Evolutionary conservation across 805 yeast genomes (phyloP).

Genomic region (Cyberlindnera misumaiensis): DNA sequence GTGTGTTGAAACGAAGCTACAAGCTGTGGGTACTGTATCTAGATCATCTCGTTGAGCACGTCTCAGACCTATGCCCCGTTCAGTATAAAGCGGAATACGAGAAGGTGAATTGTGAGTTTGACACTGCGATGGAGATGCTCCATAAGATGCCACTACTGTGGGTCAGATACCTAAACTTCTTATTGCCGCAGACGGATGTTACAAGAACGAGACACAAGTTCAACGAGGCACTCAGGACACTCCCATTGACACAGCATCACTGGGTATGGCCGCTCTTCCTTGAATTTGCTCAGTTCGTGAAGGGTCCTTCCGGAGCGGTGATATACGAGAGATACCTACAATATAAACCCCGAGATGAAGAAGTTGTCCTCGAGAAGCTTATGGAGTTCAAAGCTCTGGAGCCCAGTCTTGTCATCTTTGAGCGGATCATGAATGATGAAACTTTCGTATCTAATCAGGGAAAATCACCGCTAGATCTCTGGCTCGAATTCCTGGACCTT

Average conservation of each 20-base stretch:
- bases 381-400: constrained; percentile 26
- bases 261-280: constrained; percentile 51
- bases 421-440: constrained; percentile 27
- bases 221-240: constrained; percentile 39
- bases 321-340: constrained; percentile 29
- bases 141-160: constrained; percentile 44
- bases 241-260: constrained; percentile 50
- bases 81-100: constrained; percentile 26
- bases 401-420: constrained; percentile 27
- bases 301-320: constrained; percentile 28
- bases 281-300: constrained; percentile 35
- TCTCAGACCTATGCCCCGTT: constrained; percentile 24
- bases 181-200: constrained; percentile 30
- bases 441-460: constrained; percentile 29
- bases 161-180: constrained; percentile 41
- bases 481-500: constrained; percentile 39
- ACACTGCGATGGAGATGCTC: constrained; percentile 36
- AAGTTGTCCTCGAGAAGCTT: constrained; percentile 27
- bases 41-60: constrained; percentile 30
- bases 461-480: constrained; percentile 41
- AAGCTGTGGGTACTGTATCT: constrained; percentile 51
- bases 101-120: constrained; percentile 38
- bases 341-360: constrained; percentile 25
- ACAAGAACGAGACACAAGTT: constrained; percentile 37
- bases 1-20: constrained; percentile 36